Conservation (phyloP, 2,329 filamentous ascomycete species). For the Diaporthe sp. region DNA sequence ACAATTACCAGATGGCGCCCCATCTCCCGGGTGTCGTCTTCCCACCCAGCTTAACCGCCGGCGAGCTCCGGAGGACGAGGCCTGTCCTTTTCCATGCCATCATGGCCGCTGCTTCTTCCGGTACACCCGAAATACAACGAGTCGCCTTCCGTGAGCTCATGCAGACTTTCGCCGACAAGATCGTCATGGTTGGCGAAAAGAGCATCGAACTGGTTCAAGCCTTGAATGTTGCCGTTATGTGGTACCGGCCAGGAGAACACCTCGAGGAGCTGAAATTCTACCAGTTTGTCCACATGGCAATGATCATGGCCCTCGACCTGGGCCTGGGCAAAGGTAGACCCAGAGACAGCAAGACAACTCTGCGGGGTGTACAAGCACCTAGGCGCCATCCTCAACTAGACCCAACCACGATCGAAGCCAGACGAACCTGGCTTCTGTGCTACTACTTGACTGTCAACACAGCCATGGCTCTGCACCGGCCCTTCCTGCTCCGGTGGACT, state of each 20-base stretch:
- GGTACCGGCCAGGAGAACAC: conserved; percentile 87
- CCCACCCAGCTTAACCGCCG: conserved; percentile 63
- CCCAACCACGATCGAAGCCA: conserved; percentile 65
- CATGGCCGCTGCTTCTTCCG: conserved; percentile 74
- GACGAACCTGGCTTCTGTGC: conserved; percentile 70
- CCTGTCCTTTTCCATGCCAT: conserved; percentile 79
- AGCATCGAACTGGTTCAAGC: conserved; percentile 86
- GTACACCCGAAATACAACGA: conserved; percentile 68
- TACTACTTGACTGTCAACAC: conserved; percentile 72
- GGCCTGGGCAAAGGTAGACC: conserved; percentile 70
- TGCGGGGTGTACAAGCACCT: conserved; percentile 56
- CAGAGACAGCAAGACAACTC: conserved; percentile 53
- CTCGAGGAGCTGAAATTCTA: conserved; percentile 93
- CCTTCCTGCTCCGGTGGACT: conserved; percentile 71
- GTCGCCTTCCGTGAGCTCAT: conserved; percentile 77
- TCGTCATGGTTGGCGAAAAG: conserved; percentile 83
- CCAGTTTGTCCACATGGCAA: conserved; percentile 84
- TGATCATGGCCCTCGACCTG: conserved; percentile 86
- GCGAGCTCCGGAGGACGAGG: conserved; percentile 68
- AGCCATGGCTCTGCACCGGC: conserved; percentile 71
- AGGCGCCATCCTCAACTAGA: conserved; percentile 60
- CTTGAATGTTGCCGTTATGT: conserved; percentile 80
- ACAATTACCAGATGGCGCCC: conserved; percentile 69
- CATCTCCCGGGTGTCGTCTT: conserved; percentile 76
- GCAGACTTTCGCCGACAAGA: conserved; percentile 78